Evolutionary conservation across 2,329 filamentous ascomycete genomes (phyloP).

Genomic region (Mycosphaerella arachidis): DNA sequence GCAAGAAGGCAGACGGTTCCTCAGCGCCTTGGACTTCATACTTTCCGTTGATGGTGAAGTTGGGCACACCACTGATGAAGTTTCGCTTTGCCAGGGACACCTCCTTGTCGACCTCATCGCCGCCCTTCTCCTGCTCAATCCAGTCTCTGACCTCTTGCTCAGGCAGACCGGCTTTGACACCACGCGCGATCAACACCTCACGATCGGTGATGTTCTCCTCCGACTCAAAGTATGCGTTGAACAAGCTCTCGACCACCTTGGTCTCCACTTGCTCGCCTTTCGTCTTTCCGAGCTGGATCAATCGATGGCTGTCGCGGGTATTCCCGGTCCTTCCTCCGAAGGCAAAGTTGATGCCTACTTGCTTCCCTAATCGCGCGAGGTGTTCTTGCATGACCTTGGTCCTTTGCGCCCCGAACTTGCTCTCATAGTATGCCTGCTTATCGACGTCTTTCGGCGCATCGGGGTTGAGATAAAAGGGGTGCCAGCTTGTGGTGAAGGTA

Average conservation of each 20-base stretch:
- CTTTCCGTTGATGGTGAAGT: slow-evolving; percentile 66
- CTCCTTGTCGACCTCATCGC: slow-evolving; percentile 45
- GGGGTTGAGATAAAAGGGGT: slow-evolving; percentile 76
- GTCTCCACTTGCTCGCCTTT: slow-evolving; percentile 54
- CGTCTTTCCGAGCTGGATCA: slow-evolving; percentile 64
- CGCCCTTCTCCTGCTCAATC: slow-evolving; percentile 42
- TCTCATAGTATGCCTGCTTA: slow-evolving; percentile 55
- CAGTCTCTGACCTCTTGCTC: slow-evolving; percentile 41
- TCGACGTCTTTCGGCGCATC: slow-evolving; percentile 50
- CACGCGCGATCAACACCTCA: slow-evolving; percentile 39
- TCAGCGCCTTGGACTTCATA: slow-evolving; percentile 68
- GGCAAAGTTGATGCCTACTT: slow-evolving; percentile 68
- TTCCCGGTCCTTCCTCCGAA: slow-evolving; percentile 68
- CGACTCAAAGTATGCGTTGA: slow-evolving; percentile 52
- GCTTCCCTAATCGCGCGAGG: slow-evolving; percentile 54
- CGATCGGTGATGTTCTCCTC: slow-evolving; percentile 45
- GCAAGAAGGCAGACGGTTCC: slow-evolving; percentile 62
- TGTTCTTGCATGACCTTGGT: slow-evolving; percentile 54
- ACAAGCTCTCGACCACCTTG: slow-evolving; percentile 58
- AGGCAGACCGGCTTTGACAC: slow-evolving; percentile 42
- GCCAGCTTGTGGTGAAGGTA: slow-evolving; percentile 70
- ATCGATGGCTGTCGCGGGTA: slow-evolving; percentile 72
- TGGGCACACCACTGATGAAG: slow-evolving; percentile 65
- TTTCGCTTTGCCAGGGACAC: slow-evolving; percentile 42
- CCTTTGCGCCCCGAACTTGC: slow-evolving; percentile 62